Conservation (phyloP, 192 early-diverging fungal genomes). For the Linnemannia elongata region DNA sequence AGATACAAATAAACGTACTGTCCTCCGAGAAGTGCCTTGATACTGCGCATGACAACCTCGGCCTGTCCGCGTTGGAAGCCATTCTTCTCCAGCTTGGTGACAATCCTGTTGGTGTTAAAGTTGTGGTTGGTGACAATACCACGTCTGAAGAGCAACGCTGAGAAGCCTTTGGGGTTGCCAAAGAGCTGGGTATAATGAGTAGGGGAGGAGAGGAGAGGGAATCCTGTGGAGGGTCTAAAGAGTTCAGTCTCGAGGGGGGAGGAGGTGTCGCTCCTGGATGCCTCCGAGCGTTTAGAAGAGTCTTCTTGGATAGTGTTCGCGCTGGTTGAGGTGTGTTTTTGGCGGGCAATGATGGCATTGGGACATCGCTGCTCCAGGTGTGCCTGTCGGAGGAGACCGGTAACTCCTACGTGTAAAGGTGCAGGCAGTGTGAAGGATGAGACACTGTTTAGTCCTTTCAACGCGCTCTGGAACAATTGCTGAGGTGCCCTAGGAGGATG, state of each 20-base stretch:
- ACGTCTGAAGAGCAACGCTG: constrained; percentile 23
- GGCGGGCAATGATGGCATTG: constrained; percentile 12
- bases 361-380: constrained; percentile 29
- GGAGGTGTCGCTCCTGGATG: neutral
- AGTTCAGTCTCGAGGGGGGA: neutral
- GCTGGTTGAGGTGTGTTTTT: constrained; percentile 9
- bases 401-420: constrained; percentile 4
- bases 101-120: constrained; percentile 87
- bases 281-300: constrained; percentile 5
- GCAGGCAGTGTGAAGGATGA: neutral
- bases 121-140: constrained; percentile 59
- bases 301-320: constrained; percentile 26
- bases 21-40: constrained; percentile 72
- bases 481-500: neutral
- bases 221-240: neutral
- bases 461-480: neutral
- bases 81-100: constrained; percentile 71
- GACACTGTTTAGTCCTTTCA: neutral
- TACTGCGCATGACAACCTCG: constrained; percentile 79
- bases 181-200: constrained; percentile 42
- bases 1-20: constrained; percentile 63
- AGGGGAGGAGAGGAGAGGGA: constrained; percentile 26
- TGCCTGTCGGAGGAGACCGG: constrained; percentile 1
- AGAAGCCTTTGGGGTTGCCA: neutral
- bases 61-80: constrained; percentile 82